A percentile compares a stretch with the other conserved stretches of the same genome.
These are phyloP conservation scores for Hericium erinaceus DNA, from an alignment of 768 basidiomycete species.

Conservation along the genomic window DNA sequence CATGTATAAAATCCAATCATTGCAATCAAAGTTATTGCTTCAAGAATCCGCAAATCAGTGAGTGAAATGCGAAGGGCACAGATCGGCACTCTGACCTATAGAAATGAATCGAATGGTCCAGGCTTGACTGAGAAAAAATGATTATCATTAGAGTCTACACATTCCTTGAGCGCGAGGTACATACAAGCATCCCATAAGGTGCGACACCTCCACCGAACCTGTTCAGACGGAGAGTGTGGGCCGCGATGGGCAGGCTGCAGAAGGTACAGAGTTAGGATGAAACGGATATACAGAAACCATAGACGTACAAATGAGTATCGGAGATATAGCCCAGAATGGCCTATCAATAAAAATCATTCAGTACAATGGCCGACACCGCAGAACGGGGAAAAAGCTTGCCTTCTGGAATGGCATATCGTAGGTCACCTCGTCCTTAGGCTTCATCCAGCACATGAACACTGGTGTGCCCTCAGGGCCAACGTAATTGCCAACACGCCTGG, in stretches of 20 bases:
- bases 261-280: slow-evolving; percentile 7
- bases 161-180: slow-evolving; percentile 17
- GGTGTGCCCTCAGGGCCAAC: slow-evolving; percentile 34
- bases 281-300: neutral
- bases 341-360: slow-evolving; percentile 24
- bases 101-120: slow-evolving; percentile 77
- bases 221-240: slow-evolving; percentile 45
- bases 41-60: neutral
- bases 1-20: slow-evolving; percentile 74
- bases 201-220: slow-evolving; percentile 25
- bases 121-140: slow-evolving; percentile 39
- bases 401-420: slow-evolving; percentile 73
- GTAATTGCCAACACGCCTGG: slow-evolving; percentile 44
- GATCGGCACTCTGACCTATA: slow-evolving; percentile 45
- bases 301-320: slow-evolving; percentile 64
- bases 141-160: neutral
- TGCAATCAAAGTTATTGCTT: slow-evolving; percentile 68
- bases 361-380: neutral
- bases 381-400: slow-evolving; percentile 25
- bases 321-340: slow-evolving; percentile 76
- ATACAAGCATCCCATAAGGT: slow-evolving; percentile 56
- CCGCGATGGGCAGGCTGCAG: slow-evolving; percentile 46
- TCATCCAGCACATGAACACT: slow-evolving; percentile 72
- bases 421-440: slow-evolving; percentile 54
- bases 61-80: neutral